A percentile compares a stretch with the other conserved stretches of the same genome.
These are phyloP conservation scores for Saccharum officinarum DNA, from an alignment of 176 grass and related monocot species.

Conservation along the genomic window DNA sequence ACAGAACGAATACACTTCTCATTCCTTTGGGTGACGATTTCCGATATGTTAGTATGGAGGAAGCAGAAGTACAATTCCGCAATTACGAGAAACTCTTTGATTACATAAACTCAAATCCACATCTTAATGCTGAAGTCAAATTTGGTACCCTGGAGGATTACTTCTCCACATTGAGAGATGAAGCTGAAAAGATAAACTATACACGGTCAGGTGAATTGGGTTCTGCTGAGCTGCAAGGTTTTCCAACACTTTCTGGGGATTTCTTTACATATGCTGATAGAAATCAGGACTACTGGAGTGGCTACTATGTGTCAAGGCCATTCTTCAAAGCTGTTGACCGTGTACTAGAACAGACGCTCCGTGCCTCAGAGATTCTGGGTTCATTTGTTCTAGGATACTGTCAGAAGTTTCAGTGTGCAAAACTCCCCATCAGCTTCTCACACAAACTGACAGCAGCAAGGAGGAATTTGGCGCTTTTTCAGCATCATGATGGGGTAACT, in stretches of 20 bases:
- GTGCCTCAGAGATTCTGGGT: constrained; percentile 84
- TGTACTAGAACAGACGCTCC: constrained; percentile 86
- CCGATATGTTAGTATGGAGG: constrained; percentile 78
- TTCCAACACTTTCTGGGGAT: constrained; percentile 96
- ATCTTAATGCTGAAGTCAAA: constrained; percentile 86
- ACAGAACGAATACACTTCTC: constrained; percentile 94
- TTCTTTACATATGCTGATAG: constrained; percentile 98
- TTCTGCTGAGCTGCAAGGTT: constrained; percentile 80
- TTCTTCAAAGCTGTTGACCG: constrained; percentile 98
- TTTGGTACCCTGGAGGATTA: constrained; percentile 99
- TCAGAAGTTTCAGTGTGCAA: constrained; percentile 78
- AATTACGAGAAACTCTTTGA: constrained; percentile 98
- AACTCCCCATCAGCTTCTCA: constrained; percentile 74
- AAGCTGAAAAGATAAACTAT: constrained; percentile 89
- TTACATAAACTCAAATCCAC: constrained; percentile 81
- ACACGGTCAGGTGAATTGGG: constrained; percentile 70
- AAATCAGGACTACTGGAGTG: constrained; percentile 98
- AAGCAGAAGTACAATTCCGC: constrained; percentile 90
- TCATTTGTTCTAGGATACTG: constrained; percentile 95
- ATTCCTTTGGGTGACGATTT: constrained; percentile 99
- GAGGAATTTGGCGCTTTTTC: constrained; percentile 96
- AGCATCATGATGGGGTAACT: constrained; percentile 99
- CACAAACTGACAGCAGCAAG: constrained; percentile 97
- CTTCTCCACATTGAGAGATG: constrained; percentile 76
- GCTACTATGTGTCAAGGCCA: constrained; percentile 96